Conservation (phyloP, 305 asterid species). For the Caryopteris hybrid region DNA sequence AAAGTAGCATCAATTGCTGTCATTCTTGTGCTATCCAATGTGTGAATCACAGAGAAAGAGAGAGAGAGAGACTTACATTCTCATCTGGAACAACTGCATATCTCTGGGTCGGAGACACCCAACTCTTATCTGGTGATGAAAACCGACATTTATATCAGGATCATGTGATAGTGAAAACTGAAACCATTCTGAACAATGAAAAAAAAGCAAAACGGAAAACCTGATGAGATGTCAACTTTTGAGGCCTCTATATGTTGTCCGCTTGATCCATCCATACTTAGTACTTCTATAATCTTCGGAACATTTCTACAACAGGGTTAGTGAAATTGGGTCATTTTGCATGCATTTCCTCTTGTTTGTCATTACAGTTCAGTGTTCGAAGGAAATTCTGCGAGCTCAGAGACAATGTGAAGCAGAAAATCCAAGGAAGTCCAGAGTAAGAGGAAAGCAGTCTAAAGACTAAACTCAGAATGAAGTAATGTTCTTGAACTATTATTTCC, state of each 20-base stretch:
- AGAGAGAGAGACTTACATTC: constrained; percentile 39
- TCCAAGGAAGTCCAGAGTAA: too few relatives aligned
- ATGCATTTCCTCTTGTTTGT: not conserved
- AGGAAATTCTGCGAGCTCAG: not conserved
- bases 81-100: constrained; percentile 91
- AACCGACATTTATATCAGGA: not conserved
- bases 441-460: too few relatives aligned
- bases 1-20: not conserved
- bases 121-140: constrained; percentile 48
- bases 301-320: constrained; percentile 45
- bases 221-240: constrained; percentile 57
- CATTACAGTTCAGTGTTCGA: not conserved
- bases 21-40: not conserved
- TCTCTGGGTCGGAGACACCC: constrained; percentile 87
- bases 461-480: too few relatives aligned
- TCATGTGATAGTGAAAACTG: not conserved
- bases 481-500: too few relatives aligned
- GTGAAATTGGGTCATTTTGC: not conserved
- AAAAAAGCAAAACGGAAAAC: constrained; percentile 21
- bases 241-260: constrained; percentile 78
- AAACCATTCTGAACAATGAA: not conserved
- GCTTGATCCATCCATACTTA: constrained; percentile 78
- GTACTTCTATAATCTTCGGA: constrained; percentile 77
- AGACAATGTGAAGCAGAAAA: not conserved
- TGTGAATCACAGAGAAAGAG: not conserved